Conservation (phyloP, 257 asterid genomes). For the Salvia miltiorrhiza region DNA sequence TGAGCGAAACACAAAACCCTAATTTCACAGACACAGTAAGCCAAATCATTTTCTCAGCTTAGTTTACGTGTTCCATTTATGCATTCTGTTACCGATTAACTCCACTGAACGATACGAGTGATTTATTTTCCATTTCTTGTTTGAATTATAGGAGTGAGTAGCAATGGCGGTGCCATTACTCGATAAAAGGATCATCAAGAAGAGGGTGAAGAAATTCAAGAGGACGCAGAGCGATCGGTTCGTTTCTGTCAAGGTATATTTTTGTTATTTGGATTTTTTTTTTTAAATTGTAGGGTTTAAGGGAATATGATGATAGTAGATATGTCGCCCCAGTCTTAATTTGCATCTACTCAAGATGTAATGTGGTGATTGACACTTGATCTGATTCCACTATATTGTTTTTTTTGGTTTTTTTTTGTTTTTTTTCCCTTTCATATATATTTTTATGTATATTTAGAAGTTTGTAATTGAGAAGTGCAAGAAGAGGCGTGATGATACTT, state of each 20-base stretch:
- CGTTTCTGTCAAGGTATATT: constrained; percentile 43
- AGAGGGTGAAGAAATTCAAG: constrained; percentile 52
- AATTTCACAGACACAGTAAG: constrained; percentile 15
- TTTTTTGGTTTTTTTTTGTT: neutral
- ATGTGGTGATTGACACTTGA: constrained; percentile 45
- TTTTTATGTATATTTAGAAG: neutral
- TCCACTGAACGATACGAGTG: neutral
- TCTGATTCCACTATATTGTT: constrained; percentile 42
- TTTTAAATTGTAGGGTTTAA: too few relatives aligned
- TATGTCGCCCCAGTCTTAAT: constrained; percentile 53
- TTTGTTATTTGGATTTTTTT: too few relatives aligned
- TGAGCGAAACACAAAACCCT: constrained; percentile 30
- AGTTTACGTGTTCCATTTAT: neutral
- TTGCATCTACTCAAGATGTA: constrained; percentile 33
- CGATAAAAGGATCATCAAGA: constrained; percentile 38
- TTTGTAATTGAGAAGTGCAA: constrained; percentile 15
- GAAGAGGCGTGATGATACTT: constrained; percentile 43
- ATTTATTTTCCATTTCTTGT: neutral
- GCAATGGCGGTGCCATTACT: constrained; percentile 54
- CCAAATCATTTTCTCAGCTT: neutral
- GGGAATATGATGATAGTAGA: constrained; percentile 31
- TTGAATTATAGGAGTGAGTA: constrained; percentile 20
- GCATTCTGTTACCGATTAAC: neutral
- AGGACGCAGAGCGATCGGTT: constrained; percentile 47
- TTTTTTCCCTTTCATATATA: neutral